Evolutionary conservation across 345 rosid genomes (phyloP), one percentile per base, ranked within the genome.

Genomic region (Viola odorata): DNA sequence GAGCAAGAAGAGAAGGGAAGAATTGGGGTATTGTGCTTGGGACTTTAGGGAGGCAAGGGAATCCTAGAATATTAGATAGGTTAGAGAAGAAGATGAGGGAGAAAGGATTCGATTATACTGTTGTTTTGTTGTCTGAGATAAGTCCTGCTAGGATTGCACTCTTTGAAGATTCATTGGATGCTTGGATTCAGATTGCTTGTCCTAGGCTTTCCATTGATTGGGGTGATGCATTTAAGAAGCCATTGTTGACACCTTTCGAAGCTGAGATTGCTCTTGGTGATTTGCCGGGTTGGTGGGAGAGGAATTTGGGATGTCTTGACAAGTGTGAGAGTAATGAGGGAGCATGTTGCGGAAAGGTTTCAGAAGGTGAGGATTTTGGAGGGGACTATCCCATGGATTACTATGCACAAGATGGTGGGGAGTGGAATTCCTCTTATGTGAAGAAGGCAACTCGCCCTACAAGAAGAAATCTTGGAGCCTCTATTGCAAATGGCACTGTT

Each of bases 351-450:
- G 82, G 59, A 15, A 67, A 74, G 42, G 60, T 53, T 58, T 63
- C n/a, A 6, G 65, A 45, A 56, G 49, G 70, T 0, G 76, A 66
- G 8, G 75, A 66, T 9, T 62, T 67, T 8, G 71, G 52, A 36
- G 89, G 88, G 39, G 91, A 85, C 60, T 89, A 92, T 68, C 96
- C 97, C 0, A 89, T 92, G 98, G 97, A 92, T 78, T 92, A 92
- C 62, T 89, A 85, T 75, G 96, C 97, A 11, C 91, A 89, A 72
- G 88, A 92, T 59, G 98, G 98, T 49, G 98, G 97, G 39, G 94
- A 84, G 17, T 89, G 98, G 97, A 89, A 89, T 75, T 92, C 98
- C 1, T 80, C 94, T 9, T 84, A 92, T 69, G 74, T 76, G 58
- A 89, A 83, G 80, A 92, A 87, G 78, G 12, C 68, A 9, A 70